phyloP scores from a whole-genome alignment of 768 basidiomycete genomes.

The Favolaschia claudopus region DNA sequence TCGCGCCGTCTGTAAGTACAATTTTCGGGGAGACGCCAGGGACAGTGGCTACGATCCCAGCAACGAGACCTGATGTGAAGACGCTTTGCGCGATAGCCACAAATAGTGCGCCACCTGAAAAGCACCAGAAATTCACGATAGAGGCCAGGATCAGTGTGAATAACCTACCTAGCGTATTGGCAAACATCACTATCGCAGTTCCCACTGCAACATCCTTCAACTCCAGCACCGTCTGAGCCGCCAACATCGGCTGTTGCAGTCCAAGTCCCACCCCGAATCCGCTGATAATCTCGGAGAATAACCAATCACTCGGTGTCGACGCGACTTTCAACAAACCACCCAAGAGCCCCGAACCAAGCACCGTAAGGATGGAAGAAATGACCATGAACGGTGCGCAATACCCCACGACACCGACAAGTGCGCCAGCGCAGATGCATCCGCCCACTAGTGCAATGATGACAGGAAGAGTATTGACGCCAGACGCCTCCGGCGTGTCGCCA shows the following conservation, averaged over 20 bases:
- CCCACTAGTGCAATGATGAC: slow-evolving; percentile 47
- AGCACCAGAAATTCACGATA: slow-evolving; percentile 39
- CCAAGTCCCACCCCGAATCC: slow-evolving; percentile 39
- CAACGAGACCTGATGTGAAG: slow-evolving; percentile 11
- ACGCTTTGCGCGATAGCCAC: slow-evolving; percentile 28
- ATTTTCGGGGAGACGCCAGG: slow-evolving; percentile 13
- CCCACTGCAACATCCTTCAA: slow-evolving; percentile 25
- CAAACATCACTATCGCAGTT: slow-evolving; percentile 30
- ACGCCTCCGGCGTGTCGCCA: slow-evolving; percentile 40
- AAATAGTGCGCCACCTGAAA: slow-evolving; percentile 23
- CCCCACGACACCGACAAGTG: slow-evolving; percentile 39
- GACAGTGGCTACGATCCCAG: slow-evolving; percentile 3
- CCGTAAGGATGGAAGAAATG: slow-evolving; percentile 38
- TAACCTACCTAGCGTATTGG: slow-evolving; percentile 29
- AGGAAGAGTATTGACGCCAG: slow-evolving; percentile 42
- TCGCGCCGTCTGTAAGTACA: slow-evolving; percentile 10
- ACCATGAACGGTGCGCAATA: slow-evolving; percentile 43
- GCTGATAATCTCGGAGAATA: slow-evolving; percentile 31
- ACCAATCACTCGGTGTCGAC: slow-evolving; percentile 25
- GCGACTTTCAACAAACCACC: slow-evolving; percentile 34
- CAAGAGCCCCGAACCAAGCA: slow-evolving; percentile 46
- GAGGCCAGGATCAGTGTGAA: background rate
- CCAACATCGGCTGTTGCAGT: slow-evolving; percentile 30
- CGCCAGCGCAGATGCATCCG: slow-evolving; percentile 46
- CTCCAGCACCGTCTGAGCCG: slow-evolving; percentile 26